Evolutionary conservation across 352 stramenopile species (phyloP), one percentile per base, ranked within the genome.

Genomic region (Phytophthora agathidicida): DNA sequence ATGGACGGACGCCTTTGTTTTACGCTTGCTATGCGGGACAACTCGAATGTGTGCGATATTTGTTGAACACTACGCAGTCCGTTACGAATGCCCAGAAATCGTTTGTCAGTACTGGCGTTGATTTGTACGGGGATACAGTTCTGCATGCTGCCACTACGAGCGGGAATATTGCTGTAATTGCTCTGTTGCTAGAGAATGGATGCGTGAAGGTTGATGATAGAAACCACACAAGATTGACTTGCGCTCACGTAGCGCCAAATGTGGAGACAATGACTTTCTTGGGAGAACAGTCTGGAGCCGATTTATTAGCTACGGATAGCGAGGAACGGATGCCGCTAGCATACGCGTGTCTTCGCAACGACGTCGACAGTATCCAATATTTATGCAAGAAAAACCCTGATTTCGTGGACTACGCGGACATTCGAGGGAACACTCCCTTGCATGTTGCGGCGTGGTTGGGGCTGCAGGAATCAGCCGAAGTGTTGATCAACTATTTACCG

Each of bases 371-470:
- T 51, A 77, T 89, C 24, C 46, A 57, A 27, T 86, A 77, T 48
- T 56, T 92, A 27, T 86, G 74, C 36, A 45, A 36, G 1, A 66
- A 77, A 16, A 65, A 84, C 28, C 75, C 77, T 0, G 80, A 90
- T 22, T 90, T 92, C 54, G 75, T 82, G 9, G 80, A 90, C 54
- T 92, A 90, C 39, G 75, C 78, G 2, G 83, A 92, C 37, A 49
- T 65, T 3, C 60, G 70, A 23, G 83, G 83, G n/a, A 86, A 91
- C 32, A 91, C 80, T 22, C 78, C 78, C 38, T 48, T 91, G 51
- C 80, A 93, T 35, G 65, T 88, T 31, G 67, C 78, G 2, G 76
- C 77, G 11, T 85, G 71, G 63, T 54, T 75, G 7, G 83, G 80
- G 0, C 67, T 69, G 0, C 14, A 65, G 8, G 43, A 72, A 4